Base-by-base conservation (phyloP, 129 eudicot species). In the Ambrosia artemisiifolia region DNA sequence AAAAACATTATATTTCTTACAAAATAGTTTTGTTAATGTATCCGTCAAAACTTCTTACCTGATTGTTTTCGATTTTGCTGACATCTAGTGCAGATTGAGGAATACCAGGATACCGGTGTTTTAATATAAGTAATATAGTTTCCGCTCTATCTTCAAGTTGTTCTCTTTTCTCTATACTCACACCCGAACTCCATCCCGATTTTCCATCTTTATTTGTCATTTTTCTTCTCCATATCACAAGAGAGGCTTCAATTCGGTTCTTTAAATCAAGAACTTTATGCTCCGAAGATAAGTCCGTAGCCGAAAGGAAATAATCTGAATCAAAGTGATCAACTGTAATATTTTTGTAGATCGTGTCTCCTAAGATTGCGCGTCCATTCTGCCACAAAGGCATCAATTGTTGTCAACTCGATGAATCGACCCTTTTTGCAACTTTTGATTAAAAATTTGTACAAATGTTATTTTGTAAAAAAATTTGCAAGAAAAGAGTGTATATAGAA, bases 281-380 rank as follows among this genome's bases (percentile, higher is more conserved):
- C 73, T 95, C 99, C 2, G 97, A 88, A 24, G 96, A 83, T 46
- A 95, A 79, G 67, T 95, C 96, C 85, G 88, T 80, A 14, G 76
- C 65, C 5, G 85, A 69, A 40, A 95, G 86, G 51, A 95, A 88
- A 24, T 73, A 16, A 67, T 88, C 91, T 0, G 97, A 90, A 72
- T 95, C 97, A 70, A 95, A 95, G 61, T 80, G 83, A 17, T 95
- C 97, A 32, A 78, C 88, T n/a, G 97, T 91, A 17, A 95, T 91
- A 50, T 79, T 86, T 74, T 84, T 95, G 78, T 95, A 95, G 59
- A 88, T 83, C 1, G 84, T 44, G 61, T 95, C 99, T 38, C 99
- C 99, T 0, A 95, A 89, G 82, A 96, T 90, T 7, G 87, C 87
- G 28, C 95, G 83, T 61, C 99, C 99, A 63, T 95, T 95, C 99